Base-by-base conservation (phyloP, 306 rosid genomes). In the Astragalus glycyphyllos region DNA sequence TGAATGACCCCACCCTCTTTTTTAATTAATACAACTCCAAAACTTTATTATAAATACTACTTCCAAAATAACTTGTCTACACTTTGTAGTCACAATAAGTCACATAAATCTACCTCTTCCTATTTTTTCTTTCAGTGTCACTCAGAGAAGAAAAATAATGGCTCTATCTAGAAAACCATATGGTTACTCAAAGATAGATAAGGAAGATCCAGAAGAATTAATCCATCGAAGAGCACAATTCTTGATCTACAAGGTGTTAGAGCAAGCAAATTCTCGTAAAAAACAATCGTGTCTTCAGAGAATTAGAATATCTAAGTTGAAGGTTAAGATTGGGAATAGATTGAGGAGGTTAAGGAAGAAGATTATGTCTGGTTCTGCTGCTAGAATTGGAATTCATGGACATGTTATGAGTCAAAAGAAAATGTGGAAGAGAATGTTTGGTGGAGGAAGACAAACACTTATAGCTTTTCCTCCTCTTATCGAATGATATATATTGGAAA, bases 131-230 rank as follows among this genome's bases (percentile, higher is more conserved):
- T 2, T 20, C 23, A 20, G 23, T 20, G 23, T 20, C 23, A 20
- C 23, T 20, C 1, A 20, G 23, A 20, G 23, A 20, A 20, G 15
- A 6, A n/a, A 10, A 57, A 26, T 58, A 79, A 88, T 81, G 96
- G 80, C 80, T 54, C 32, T 79, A 20, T 44, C 41, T 44, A 75
- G 71, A 54, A 82, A 64, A 40, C 59, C 17, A 57, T 48, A 11
- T 11, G 83, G 37, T 9, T 93, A 88, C 72, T 72, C 88, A 2
- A 90, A 81, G 88, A 74, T 93, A 65, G 89, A 88, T 15, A 87
- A 88, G 84, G 98, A 93, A 46, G 96, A 93, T 62, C 88, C 86
- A 10, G 87, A 88, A 76, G 96, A 88, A 59, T 35, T 44, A 41
- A 78, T 74, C 13, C 98, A 80, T 35, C 38, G 86, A 58, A 76